Evolutionary conservation across 345 rosid genomes (phyloP).

Genomic region (Salix exigua): DNA sequence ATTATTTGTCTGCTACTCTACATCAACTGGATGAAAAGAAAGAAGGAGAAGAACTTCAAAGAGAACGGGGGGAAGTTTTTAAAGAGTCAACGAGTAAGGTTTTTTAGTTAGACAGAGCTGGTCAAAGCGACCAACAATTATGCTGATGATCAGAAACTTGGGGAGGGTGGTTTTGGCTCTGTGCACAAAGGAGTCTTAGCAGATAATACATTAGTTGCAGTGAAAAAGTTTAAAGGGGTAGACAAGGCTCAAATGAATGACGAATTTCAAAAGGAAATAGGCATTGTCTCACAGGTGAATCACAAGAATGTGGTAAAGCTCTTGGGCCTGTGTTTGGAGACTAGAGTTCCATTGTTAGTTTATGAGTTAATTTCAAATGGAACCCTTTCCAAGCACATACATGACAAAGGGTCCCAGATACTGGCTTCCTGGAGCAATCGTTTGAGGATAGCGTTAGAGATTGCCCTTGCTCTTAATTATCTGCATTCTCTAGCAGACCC

Average conservation of each 20-base stretch:
- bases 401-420: conserved; percentile 6
- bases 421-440: conserved; percentile 21
- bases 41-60: conserved; percentile 19
- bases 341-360: conserved; percentile 28
- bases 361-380: conserved; percentile 31
- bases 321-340: conserved; percentile 34
- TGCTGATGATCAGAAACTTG: conserved; percentile 9
- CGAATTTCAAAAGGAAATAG: conserved; percentile 26
- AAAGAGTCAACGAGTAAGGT: conserved; percentile 29
- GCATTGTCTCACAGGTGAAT: conserved; percentile 24
- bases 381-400: conserved; percentile 19
- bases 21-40: not conserved
- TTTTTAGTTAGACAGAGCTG: conserved; percentile 27
- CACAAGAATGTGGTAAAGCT: conserved; percentile 35
- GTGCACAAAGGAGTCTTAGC: conserved; percentile 24
- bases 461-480: conserved; percentile 27
- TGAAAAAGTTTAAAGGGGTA: conserved; percentile 18
- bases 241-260: conserved; percentile 14
- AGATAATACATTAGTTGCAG: conserved; percentile 8
- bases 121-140: conserved; percentile 28
- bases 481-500: conserved; percentile 33
- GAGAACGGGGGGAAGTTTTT: conserved; percentile 27
- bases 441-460: conserved; percentile 21
- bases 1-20: not conserved
- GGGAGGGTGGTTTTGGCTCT: conserved; percentile 30